Percentiles rank a stretch among this genome's conserved stretches.
Conservation (phyloP, 352 stramenopile species). For the Phytopythium chamaehyphon region DNA sequence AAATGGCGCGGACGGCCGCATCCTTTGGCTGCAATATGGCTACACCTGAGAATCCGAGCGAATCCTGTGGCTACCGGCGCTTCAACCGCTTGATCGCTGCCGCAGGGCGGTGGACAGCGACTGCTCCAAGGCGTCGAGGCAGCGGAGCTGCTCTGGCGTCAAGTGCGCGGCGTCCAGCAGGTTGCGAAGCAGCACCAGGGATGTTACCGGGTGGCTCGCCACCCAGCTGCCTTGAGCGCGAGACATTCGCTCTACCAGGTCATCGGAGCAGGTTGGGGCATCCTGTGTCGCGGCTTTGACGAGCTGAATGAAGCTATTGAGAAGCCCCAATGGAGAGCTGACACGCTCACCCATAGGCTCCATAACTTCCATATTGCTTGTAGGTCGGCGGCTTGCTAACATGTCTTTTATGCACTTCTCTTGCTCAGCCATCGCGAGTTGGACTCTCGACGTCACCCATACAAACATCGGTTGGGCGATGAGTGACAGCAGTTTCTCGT, state of each 20-base stretch:
- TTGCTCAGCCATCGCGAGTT: conserved; percentile 24
- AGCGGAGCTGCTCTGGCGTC: conserved; percentile 9
- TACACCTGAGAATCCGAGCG: too few species aligned
- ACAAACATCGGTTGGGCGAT: conserved; percentile 36
- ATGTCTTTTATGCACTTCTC: conserved; percentile 1
- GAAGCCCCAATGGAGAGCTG: too few species aligned
- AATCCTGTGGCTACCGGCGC: too few species aligned
- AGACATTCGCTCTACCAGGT: background rate
- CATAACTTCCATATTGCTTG: too few species aligned
- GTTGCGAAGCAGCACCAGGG: conserved; percentile 28
- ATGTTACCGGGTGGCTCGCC: conserved; percentile 23
- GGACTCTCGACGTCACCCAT: conserved; percentile 32
- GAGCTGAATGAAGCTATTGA: too few species aligned
- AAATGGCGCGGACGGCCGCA: too few species aligned
- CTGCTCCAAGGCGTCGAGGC: conserved; percentile 16
- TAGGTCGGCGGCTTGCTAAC: too few species aligned
- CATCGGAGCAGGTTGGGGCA: too few species aligned
- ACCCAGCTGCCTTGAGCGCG: conserved; percentile 11
- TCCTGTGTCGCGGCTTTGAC: too few species aligned
- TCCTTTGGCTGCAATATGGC: too few species aligned
- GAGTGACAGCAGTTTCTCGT: conserved; percentile 27
- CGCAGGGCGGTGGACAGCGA: conserved; percentile 18
- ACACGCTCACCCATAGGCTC: too few species aligned
- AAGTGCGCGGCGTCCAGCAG: conserved; percentile 26
- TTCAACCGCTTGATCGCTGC: too few species aligned